These are phyloP conservation scores for Mycena alexandri DNA, from an alignment of 768 basidiomycete genomes.

Conservation along the genomic window DNA sequence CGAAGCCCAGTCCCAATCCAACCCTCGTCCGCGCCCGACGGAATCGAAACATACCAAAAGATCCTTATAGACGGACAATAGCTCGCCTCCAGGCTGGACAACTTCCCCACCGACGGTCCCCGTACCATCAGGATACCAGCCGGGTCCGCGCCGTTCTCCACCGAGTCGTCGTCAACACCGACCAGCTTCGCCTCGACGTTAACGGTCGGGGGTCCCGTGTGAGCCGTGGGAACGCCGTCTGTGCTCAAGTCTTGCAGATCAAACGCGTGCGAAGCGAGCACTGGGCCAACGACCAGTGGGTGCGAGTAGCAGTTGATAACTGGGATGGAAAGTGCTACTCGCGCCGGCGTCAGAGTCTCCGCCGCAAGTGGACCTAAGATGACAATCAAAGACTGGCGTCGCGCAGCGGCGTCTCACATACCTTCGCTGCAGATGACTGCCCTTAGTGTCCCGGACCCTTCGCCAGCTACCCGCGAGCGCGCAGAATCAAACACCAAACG, in stretches of 20 bases:
- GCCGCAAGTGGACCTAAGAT: conserved; percentile 63
- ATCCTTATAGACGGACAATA: too few relatives aligned
- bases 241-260: conserved; percentile 80
- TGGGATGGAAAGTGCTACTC: conserved; percentile 83
- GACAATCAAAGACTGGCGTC: conserved; percentile 18
- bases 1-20: conserved; percentile 62
- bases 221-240: conserved; percentile 51
- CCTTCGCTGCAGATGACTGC: conserved; percentile 82
- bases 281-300: conserved; percentile 76
- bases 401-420: conserved; percentile 46
- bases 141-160: conserved; percentile 78
- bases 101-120: conserved; percentile 53
- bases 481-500: conserved; percentile 79
- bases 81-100: conserved; percentile 55
- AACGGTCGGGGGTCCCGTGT: conserved; percentile 84
- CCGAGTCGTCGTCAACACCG: conserved; percentile 71
- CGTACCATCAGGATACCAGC: conserved; percentile 51
- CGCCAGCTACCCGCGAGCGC: conserved; percentile 69
- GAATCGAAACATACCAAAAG: conserved; percentile 54
- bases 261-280: conserved; percentile 86
- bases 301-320: conserved; percentile 74
- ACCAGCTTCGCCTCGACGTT: conserved; percentile 89
- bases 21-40: conserved; percentile 49
- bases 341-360: conserved; percentile 67
- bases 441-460: conserved; percentile 71